Evolutionary conservation across 176 grass and related monocot genomes (phyloP), one percentile per base, ranked within the genome.

Genomic region (maize (Zea mays)): DNA sequence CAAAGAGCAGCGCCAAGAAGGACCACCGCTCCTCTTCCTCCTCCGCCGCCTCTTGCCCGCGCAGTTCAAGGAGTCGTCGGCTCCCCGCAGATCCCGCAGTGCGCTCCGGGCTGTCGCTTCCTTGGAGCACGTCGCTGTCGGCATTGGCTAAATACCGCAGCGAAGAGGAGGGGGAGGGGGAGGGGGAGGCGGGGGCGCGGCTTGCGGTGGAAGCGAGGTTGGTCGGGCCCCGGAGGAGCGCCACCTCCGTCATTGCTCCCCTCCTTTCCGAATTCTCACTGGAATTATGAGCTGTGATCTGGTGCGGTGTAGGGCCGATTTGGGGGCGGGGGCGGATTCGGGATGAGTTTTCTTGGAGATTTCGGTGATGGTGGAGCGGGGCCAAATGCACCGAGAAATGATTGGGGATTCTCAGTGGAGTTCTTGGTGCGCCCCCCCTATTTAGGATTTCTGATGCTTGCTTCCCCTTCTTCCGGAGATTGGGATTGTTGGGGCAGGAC

Each of bases 1-100:
- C 84, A 61, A 97, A 82, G 42, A 97, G 66, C 64, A 97, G 61
- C 62, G 85, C 87, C 90, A 85, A 97, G 81, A 97, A 81, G 41
- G 93, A 88, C 85, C 83, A 83, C 59, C 89, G 72, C 75, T 90
- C 72, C 76, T 85, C 79, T 43, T 74, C 78, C 44, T 63, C 81
- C 55, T 73, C 59, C 69, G 69, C 74, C 8, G 71, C 49, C 65
- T 65, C 85, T 73, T 74, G 61, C 51, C 15, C 81, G 46, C 58
- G 54, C 65, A 5, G 68, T 47, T 63, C 73, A 15, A 62, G 69
- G 44, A 75, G 10, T 62, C 48, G 69, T 47, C 34, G 52, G 71
- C 54, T 81, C 42, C 66, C 74, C 56, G 65, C 61, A 84, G 82
- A 84, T 77, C 82, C 73, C 55, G 65, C n/a, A n/a, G 43, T 4